phyloP scores from a whole-genome alignment of 2,329 filamentous ascomycete species.

The Botryotinia narcissicola region DNA sequence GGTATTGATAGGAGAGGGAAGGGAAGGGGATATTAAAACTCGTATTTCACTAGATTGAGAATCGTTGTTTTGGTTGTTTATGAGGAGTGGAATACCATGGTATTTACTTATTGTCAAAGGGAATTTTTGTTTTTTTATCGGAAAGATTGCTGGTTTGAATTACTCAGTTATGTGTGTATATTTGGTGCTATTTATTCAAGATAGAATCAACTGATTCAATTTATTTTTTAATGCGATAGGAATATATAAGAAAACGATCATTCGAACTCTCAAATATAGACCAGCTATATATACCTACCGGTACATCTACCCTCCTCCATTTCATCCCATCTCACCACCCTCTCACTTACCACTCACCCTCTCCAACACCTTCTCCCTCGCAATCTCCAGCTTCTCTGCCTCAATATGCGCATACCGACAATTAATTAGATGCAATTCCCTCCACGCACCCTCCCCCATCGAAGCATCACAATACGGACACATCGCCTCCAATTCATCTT shows the following conservation, averaged over 20 bases:
- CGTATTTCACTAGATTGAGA: not conserved
- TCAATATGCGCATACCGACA: constrained; percentile 20
- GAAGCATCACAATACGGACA: constrained; percentile 4
- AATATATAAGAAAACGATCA: not conserved
- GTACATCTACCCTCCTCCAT: not conserved
- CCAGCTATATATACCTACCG: not conserved
- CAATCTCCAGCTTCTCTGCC: not conserved
- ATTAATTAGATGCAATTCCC: constrained; percentile 17
- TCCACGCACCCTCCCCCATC: constrained; percentile 1
- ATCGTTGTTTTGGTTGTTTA: too few relatives aligned
- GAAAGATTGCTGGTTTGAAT: too few relatives aligned
- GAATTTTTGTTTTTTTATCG: too few relatives aligned
- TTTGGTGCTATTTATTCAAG: not conserved
- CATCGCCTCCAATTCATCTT: not conserved
- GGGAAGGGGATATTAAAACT: too few relatives aligned
- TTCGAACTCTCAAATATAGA: not conserved
- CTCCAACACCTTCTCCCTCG: not conserved
- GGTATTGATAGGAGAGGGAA: too few relatives aligned
- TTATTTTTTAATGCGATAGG: fast-evolving
- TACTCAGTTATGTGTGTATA: not conserved
- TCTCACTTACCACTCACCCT: too few relatives aligned
- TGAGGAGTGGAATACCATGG: too few relatives aligned
- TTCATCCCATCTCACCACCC: too few relatives aligned
- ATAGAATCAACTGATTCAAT: not conserved
- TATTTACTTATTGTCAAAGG: too few relatives aligned